phyloP scores from a whole-genome alignment of 108 stramenopile genomes.

The Aurantiochytrium sp. region DNA sequence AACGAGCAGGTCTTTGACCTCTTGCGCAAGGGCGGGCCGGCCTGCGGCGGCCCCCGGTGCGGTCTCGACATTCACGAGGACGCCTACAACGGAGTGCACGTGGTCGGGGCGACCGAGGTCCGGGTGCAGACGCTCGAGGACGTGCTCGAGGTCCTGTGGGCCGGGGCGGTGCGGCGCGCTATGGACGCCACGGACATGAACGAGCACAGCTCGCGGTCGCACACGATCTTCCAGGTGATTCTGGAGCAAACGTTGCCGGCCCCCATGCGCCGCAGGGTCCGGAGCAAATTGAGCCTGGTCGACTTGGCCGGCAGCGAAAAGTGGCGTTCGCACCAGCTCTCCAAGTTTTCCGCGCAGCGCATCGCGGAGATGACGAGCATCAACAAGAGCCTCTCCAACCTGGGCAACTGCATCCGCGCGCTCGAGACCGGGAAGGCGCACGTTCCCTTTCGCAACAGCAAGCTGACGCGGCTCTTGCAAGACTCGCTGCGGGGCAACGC shows the following conservation, averaged over 20 bases:
- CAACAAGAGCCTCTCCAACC: constrained; percentile 52
- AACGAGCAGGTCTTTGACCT: constrained; percentile 43
- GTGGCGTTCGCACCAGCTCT: constrained; percentile 25
- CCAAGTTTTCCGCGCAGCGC: constrained; percentile 23
- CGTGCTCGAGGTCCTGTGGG: constrained; percentile 70
- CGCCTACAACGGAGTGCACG: constrained; percentile 71
- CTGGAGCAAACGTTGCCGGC: constrained; percentile 61
- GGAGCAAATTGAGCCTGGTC: constrained; percentile 49
- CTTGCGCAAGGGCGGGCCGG: neutral
- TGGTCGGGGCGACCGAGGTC: constrained; percentile 73
- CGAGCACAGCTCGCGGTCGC: constrained; percentile 66
- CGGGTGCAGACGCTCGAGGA: constrained; percentile 71
- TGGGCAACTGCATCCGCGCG: constrained; percentile 55
- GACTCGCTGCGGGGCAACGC: constrained; percentile 61
- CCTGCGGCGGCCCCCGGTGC: neutral
- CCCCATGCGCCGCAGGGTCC: neutral
- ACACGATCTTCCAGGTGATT: constrained; percentile 67
- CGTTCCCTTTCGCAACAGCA: constrained; percentile 59
- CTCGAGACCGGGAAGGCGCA: constrained; percentile 42
- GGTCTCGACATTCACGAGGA: constrained; percentile 38
- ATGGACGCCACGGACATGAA: constrained; percentile 88
- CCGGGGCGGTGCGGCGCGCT: constrained; percentile 76
- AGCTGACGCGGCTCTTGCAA: constrained; percentile 62
- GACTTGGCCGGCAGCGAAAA: constrained; percentile 59
- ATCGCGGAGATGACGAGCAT: constrained; percentile 49